A percentile compares a stretch with the other conserved stretches of the same genome.
These are phyloP conservation scores for Trypanosoma theileri DNA, from an alignment of 208 protist genomes.

Conservation along the genomic window DNA sequence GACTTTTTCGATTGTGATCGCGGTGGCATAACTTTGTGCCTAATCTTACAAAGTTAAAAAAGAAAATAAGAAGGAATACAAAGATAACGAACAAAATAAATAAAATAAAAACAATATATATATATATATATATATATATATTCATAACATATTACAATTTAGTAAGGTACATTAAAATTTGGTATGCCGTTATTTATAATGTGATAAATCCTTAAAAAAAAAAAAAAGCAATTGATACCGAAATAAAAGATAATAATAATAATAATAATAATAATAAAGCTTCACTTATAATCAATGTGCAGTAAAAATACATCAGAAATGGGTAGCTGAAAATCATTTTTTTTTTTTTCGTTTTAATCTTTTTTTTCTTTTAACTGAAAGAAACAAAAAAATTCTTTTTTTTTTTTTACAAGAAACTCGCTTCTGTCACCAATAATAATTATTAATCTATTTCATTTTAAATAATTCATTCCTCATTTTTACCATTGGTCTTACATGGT, in stretches of 20 bases:
- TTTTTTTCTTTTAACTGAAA: not conserved
- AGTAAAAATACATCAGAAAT: conserved; percentile 15
- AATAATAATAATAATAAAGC: too few relatives aligned
- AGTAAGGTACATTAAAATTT: not conserved
- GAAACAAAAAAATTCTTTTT: too few relatives aligned
- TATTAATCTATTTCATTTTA: conserved; percentile 15
- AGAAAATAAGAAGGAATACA: conserved; percentile 19
- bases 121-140: conserved; percentile 2
- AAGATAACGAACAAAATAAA: conserved; percentile 15
- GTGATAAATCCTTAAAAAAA: conserved; percentile 3
- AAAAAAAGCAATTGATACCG: conserved; percentile 17
- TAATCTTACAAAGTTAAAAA: conserved; percentile 4
- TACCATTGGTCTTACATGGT: conserved; percentile 5
- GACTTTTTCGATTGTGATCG: conserved; percentile 33
- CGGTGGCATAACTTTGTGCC: conserved; percentile 17
- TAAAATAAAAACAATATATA: not conserved
- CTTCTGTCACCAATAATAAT: not conserved
- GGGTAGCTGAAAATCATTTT: too few relatives aligned
- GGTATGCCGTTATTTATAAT: not conserved
- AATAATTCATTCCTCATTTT: not conserved
- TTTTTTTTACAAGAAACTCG: too few relatives aligned
- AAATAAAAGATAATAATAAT: conserved; percentile 4
- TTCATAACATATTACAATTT: too few relatives aligned
- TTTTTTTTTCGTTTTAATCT: too few relatives aligned
- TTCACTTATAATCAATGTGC: too few relatives aligned